Conservation (phyloP, 768 basidiomycete species). For the Pulveroboletus frians region DNA sequence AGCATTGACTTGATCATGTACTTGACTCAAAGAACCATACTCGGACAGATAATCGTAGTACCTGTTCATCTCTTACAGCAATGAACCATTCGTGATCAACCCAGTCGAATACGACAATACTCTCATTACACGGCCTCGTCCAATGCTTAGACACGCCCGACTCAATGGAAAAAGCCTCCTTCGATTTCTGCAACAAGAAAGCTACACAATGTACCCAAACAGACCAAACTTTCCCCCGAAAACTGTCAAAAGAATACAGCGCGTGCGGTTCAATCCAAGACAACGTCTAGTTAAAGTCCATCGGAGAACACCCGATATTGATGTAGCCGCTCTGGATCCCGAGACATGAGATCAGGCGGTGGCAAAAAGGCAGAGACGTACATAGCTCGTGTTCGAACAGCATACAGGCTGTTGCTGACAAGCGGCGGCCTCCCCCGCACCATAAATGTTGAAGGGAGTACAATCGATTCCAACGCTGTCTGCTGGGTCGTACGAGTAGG, state of each 20-base stretch:
- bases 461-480: constrained; percentile 24
- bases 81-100: too few relatives aligned
- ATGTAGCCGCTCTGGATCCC: constrained; percentile 12
- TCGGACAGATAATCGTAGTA: too few relatives aligned
- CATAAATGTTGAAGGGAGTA: constrained; percentile 17
- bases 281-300: constrained; percentile 17
- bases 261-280: not conserved
- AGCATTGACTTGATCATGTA: too few relatives aligned
- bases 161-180: not conserved
- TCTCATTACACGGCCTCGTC: too few relatives aligned
- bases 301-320: constrained; percentile 25
- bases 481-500: constrained; percentile 10
- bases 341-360: not conserved
- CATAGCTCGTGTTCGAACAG: constrained; percentile 16
- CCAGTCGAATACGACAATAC: too few relatives aligned
- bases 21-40: too few relatives aligned
- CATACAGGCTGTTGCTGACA: constrained; percentile 27
- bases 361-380: constrained; percentile 6
- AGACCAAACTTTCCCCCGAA: constrained; percentile 1
- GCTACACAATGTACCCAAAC: too few relatives aligned
- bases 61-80: too few relatives aligned
- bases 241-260: constrained; percentile 1
- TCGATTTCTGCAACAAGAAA: not conserved
- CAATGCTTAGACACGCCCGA: too few relatives aligned
- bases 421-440: constrained; percentile 14